These are phyloP conservation scores for Dalbergia oliveri DNA, from an alignment of 306 rosid genomes.

Conservation along the genomic window DNA sequence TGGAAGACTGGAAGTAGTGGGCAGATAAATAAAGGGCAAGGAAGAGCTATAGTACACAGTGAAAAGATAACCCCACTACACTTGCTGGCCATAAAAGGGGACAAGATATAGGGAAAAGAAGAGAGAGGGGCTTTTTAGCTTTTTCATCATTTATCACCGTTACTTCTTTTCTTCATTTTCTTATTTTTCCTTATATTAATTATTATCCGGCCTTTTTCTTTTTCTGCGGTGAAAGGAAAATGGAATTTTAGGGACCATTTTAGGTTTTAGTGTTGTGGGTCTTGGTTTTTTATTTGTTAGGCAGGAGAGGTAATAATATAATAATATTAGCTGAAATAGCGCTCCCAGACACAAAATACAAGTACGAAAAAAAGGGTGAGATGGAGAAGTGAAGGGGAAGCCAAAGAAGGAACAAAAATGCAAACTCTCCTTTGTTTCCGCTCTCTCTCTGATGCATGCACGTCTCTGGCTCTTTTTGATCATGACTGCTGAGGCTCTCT, in stretches of 20 bases:
- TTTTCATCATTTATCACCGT: background rate
- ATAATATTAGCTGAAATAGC: too few relatives aligned
- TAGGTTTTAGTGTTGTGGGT: conserved; percentile 19
- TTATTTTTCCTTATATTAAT: background rate
- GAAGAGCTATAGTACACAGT: background rate
- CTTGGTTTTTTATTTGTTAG: background rate
- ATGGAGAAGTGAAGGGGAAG: background rate
- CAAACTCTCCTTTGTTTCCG: conserved; percentile 49
- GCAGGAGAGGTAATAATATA: too few relatives aligned
- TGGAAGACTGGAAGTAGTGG: conserved; percentile 47
- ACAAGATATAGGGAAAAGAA: too few relatives aligned
- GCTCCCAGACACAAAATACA: too few relatives aligned
- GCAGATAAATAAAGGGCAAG: background rate
- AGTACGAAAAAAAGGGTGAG: too few relatives aligned
- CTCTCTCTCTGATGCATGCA: conserved; percentile 49
- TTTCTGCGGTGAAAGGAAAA: background rate
- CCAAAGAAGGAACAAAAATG: conserved; percentile 55
- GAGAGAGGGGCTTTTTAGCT: too few relatives aligned
- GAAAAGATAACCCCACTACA: conserved; percentile 41
- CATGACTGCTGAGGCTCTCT: conserved; percentile 55
- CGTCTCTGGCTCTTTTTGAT: conserved; percentile 46
- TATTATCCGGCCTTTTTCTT: background rate
- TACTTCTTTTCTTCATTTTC: background rate
- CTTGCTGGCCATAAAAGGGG: background rate
- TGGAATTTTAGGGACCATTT: conserved; percentile 38